Conservation (phyloP, 202 grass and related monocot species). For the Schoenoplectus tabernaemontani region DNA sequence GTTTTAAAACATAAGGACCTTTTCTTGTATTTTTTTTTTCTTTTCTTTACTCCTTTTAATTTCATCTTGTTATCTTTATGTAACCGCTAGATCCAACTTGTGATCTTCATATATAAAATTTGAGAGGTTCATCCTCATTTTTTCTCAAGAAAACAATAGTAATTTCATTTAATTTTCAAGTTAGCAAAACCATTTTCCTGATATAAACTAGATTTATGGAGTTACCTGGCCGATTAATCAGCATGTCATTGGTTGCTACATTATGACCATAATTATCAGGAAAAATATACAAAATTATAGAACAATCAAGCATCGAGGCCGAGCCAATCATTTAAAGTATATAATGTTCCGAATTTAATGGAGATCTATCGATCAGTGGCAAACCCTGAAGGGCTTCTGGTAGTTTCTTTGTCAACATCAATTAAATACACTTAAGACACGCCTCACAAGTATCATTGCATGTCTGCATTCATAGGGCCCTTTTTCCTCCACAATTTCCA, state of each 20-base stretch:
- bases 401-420: conserved; percentile 12
- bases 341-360: background rate
- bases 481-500: conserved; percentile 22
- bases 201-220: background rate
- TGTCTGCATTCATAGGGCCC: background rate
- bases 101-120: too few relatives aligned
- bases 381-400: background rate
- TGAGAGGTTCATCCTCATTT: too few relatives aligned
- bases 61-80: too few relatives aligned
- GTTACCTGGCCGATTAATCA: background rate
- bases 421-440: background rate
- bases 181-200: background rate
- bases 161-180: background rate
- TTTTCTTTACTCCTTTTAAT: too few relatives aligned
- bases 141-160: background rate
- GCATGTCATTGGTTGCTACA: background rate
- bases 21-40: too few relatives aligned
- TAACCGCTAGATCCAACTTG: too few relatives aligned
- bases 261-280: background rate
- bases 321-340: background rate
- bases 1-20: too few relatives aligned
- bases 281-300: background rate
- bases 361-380: background rate
- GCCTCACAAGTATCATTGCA: background rate
- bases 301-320: background rate